Conservation (phyloP, 768 basidiomycete genomes). For the Butyriboletus loyo region DNA sequence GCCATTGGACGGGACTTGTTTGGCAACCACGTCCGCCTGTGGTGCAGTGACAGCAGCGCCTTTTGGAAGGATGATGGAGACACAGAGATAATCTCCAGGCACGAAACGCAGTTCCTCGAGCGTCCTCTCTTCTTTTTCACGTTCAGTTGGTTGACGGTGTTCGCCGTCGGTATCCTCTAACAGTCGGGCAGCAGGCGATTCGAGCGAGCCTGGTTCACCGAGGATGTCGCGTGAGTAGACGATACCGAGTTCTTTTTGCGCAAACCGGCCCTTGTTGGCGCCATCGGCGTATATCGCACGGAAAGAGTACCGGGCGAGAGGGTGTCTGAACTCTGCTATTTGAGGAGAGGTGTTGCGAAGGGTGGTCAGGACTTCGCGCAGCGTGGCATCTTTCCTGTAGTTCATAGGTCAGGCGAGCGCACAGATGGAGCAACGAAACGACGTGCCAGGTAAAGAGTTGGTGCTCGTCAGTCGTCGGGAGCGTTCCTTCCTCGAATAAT, state of each 20-base stretch:
- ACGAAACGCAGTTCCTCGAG: conserved; percentile 78
- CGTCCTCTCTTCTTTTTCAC: conserved; percentile 63
- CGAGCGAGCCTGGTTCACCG: conserved; percentile 69
- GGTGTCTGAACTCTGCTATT: conserved; percentile 72
- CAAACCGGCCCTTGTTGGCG: conserved; percentile 65
- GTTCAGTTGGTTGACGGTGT: conserved; percentile 35
- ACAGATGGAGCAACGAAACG: not conserved
- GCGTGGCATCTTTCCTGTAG: conserved; percentile 75
- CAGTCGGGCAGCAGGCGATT: conserved; percentile 56
- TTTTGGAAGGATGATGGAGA: conserved; percentile 76
- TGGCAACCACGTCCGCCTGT: conserved; percentile 44
- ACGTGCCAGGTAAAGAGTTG: conserved; percentile 78
- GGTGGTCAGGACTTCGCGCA: conserved; percentile 74
- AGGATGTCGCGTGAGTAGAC: conserved; percentile 84
- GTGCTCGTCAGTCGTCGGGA: conserved; percentile 78
- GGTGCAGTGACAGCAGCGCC: conserved; percentile 42
- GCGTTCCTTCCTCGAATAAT: conserved; percentile 73
- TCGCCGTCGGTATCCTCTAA: conserved; percentile 46
- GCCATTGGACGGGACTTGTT: conserved; percentile 34
- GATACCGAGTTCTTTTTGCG: conserved; percentile 75
- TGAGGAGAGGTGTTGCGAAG: conserved; percentile 70
- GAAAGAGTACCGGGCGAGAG: conserved; percentile 79
- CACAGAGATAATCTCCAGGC: conserved; percentile 75
- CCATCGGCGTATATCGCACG: conserved; percentile 76
- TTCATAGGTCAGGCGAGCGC: not conserved